Evolutionary conservation across 306 rosid species (phyloP).

Genomic region (Pueraria montana): DNA sequence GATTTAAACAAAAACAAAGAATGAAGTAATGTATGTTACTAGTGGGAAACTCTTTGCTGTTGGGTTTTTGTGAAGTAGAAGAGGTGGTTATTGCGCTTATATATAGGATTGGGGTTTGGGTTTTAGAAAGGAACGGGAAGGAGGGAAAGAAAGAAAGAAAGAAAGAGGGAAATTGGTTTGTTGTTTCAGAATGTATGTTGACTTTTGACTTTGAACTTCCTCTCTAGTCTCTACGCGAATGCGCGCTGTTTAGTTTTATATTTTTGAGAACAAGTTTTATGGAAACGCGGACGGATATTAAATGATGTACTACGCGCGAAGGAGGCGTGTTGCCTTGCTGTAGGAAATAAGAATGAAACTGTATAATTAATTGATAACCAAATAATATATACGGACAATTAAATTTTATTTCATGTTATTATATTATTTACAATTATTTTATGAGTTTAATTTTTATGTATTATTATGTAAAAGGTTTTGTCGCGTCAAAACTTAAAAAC

Average conservation of each 20-base stretch:
- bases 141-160: conserved; percentile 31
- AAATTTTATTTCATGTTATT: too few species aligned
- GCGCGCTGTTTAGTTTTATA: neutral
- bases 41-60: neutral
- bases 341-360: too few species aligned
- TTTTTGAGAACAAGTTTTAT: neutral
- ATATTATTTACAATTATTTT: too few species aligned
- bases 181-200: conserved; percentile 20
- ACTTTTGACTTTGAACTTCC: conserved; percentile 28
- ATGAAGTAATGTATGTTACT: neutral
- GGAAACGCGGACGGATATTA: neutral
- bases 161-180: conserved; percentile 32
- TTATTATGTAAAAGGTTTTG: too few species aligned
- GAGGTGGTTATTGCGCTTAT: neutral
- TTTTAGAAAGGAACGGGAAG: conserved; percentile 23
- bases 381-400: too few species aligned
- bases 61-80: neutral
- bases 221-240: neutral
- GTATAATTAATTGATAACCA: too few species aligned
- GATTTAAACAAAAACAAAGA: neutral
- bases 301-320: too few species aligned
- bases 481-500: too few species aligned
- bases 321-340: too few species aligned
- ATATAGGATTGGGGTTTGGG: neutral
- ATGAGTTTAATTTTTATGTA: too few species aligned